Conservation (phyloP, 2,329 filamentous ascomycete genomes). For the Fusarium fracticaudum region DNA sequence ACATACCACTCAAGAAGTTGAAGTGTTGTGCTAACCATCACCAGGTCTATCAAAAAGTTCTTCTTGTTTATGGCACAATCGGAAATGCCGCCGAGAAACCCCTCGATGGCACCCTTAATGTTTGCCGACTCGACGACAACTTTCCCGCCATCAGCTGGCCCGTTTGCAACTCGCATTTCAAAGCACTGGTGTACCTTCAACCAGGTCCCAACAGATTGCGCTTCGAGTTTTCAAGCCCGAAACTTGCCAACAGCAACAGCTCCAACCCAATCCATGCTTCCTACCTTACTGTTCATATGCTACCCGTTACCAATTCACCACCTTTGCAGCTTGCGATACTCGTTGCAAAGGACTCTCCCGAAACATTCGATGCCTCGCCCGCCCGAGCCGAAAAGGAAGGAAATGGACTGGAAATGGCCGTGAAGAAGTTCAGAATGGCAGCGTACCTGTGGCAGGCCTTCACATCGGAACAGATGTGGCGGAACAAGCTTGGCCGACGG, state of each 20-base stretch:
- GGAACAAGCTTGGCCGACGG: conserved; percentile 85
- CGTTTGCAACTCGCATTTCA: conserved; percentile 89
- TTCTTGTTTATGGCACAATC: conserved; percentile 83
- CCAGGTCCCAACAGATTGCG: conserved; percentile 89
- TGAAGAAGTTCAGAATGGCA: conserved; percentile 92
- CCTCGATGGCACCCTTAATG: conserved; percentile 81
- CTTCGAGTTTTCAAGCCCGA: conserved; percentile 88
- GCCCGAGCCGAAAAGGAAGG: conserved; percentile 81
- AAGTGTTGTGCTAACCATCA: conserved; percentile 36
- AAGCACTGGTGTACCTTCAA: conserved; percentile 87
- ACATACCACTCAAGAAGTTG: neutral
- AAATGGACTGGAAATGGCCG: conserved; percentile 80
- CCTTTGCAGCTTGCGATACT: conserved; percentile 91
- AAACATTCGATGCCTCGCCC: conserved; percentile 83
- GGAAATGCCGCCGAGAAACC: conserved; percentile 74
- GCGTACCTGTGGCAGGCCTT: conserved; percentile 98
- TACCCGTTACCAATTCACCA: conserved; percentile 79
- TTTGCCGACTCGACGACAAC: conserved; percentile 83
- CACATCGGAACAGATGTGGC: conserved; percentile 95
- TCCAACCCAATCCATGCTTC: conserved; percentile 79
- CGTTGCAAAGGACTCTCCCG: conserved; percentile 86
- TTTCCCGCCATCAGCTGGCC: conserved; percentile 90
- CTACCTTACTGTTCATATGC: conserved; percentile 85
- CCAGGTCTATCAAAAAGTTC: conserved; percentile 90
- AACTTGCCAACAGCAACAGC: conserved; percentile 74